Evolutionary conservation across 2,329 filamentous ascomycete species (phyloP).

Genomic region (Penicillium hordei): DNA sequence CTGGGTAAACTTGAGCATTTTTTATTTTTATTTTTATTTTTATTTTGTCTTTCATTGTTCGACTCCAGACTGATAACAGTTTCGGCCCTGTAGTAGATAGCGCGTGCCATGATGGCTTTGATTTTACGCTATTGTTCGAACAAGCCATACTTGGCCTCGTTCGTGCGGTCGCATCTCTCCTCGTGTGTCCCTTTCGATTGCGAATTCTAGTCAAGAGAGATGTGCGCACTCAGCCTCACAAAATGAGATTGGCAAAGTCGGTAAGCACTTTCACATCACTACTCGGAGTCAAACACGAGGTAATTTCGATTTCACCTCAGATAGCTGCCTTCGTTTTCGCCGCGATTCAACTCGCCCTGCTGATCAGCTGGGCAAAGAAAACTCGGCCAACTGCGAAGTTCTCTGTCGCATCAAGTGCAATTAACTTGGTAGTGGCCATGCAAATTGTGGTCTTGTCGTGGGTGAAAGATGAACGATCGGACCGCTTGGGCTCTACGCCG

Average conservation of each 20-base stretch:
- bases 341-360: neutral
- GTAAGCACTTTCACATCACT: neutral
- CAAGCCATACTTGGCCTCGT: neutral
- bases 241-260: neutral
- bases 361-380: neutral
- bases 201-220: neutral
- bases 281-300: neutral
- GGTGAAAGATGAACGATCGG: neutral
- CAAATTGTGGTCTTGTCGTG: neutral
- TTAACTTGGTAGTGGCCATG: neutral
- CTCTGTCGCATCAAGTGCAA: neutral
- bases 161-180: neutral
- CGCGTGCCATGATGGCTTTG: neutral
- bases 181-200: neutral
- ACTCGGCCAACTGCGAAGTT: neutral
- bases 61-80: neutral
- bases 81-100: neutral
- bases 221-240: neutral
- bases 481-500: no score
- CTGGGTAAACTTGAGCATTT: no score
- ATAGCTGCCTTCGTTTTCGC: neutral
- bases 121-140: neutral
- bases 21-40: no score
- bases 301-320: neutral
- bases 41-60: no score